phyloP scores from a whole-genome alignment of 169 alveolate genomes.

The Plasmodium ovale region DNA sequence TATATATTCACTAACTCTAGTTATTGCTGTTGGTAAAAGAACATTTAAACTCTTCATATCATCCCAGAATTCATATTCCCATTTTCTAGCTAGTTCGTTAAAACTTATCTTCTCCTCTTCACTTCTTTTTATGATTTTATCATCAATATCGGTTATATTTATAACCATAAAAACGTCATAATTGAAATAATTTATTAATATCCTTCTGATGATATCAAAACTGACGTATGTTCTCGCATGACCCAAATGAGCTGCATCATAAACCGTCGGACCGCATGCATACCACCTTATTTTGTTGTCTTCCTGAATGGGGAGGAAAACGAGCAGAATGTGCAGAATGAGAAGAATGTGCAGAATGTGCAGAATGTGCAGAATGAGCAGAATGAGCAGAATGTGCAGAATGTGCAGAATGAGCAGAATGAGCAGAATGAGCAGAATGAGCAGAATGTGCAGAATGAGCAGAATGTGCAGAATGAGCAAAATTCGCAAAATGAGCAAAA shows the following conservation, averaged over 20 bases:
- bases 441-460: too few relatives aligned
- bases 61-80: conserved; percentile 94
- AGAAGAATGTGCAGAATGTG: too few relatives aligned
- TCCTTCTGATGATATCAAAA: conserved; percentile 96
- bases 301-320: conserved; percentile 65
- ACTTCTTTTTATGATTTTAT: conserved; percentile 94
- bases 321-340: background rate
- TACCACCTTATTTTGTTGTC: conserved; percentile 92
- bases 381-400: too few relatives aligned
- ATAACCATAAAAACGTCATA: conserved; percentile 95
- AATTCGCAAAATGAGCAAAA: too few relatives aligned
- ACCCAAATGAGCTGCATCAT: conserved; percentile 98
- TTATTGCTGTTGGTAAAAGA: conserved; percentile 94
- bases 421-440: too few relatives aligned
- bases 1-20: conserved; percentile 97
- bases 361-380: too few relatives aligned
- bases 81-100: conserved; percentile 90
- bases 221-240: conserved; percentile 99
- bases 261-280: conserved; percentile 97
- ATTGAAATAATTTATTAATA: conserved; percentile 95
- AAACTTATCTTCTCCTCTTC: conserved; percentile 81
- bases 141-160: conserved; percentile 99
- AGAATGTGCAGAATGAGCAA: too few relatives aligned
- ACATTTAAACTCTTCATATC: conserved; percentile 94
- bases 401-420: too few relatives aligned